phyloP scores from a whole-genome alignment of 306 rosid genomes.

The Quercus parvula region DNA sequence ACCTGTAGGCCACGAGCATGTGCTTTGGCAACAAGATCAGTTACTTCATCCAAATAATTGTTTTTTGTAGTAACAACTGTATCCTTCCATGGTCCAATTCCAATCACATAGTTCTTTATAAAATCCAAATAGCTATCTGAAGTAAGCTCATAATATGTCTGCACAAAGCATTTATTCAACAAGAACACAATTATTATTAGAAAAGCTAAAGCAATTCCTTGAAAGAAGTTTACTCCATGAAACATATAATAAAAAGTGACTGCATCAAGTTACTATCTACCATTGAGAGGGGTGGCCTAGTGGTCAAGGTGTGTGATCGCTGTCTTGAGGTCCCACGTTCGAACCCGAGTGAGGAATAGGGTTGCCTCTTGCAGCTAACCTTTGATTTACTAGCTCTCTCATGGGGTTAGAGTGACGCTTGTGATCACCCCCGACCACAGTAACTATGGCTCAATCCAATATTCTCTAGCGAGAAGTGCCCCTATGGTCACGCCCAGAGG shows the following conservation, averaged over 20 bases:
- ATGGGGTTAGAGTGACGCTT: too few relatives aligned
- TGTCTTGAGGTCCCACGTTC: too few relatives aligned
- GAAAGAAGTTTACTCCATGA: background rate
- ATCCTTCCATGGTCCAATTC: constrained; percentile 96
- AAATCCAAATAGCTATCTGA: constrained; percentile 66
- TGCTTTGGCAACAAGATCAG: constrained; percentile 75
- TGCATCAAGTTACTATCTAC: too few relatives aligned
- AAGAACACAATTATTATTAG: background rate
- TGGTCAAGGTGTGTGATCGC: too few relatives aligned
- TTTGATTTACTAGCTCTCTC: too few relatives aligned
- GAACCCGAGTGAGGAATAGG: fast-evolving
- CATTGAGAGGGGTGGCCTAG: too few relatives aligned
- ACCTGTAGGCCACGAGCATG: constrained; percentile 85
- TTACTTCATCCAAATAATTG: constrained; percentile 48
- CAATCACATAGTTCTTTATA: constrained; percentile 71
- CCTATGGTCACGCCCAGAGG: too few relatives aligned
- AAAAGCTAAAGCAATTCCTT: background rate
- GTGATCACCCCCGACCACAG: too few relatives aligned
- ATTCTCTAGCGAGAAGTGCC: fast-evolving
- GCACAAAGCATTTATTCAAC: constrained; percentile 25
- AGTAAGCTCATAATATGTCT: constrained; percentile 86
- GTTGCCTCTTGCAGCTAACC: too few relatives aligned
- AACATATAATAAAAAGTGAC: background rate
- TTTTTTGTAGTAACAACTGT: constrained; percentile 58
- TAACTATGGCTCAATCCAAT: too few relatives aligned